A percentile compares a stretch with the other conserved stretches of the same genome.
Evolutionary conservation across 2,329 filamentous ascomycete species (phyloP).

Genomic region (Aspergillus quadrilineatus): DNA sequence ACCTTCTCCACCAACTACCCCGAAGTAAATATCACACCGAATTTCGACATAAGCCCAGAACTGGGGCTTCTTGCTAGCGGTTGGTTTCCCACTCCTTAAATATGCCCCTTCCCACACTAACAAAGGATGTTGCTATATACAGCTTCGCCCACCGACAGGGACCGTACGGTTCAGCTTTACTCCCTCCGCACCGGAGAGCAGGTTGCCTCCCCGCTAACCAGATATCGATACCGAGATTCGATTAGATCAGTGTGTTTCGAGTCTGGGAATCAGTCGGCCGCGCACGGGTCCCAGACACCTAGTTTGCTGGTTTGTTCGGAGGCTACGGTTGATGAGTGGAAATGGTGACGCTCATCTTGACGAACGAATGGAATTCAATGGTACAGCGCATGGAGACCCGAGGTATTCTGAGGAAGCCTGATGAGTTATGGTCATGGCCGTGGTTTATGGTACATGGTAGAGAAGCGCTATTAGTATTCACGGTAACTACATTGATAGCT

Average conservation of each 20-base stretch:
- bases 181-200: slow-evolving; percentile 39
- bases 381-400: neutral
- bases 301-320: slow-evolving; percentile 36
- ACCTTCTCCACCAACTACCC: slow-evolving; percentile 35
- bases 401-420: neutral
- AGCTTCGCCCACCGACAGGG: slow-evolving; percentile 29
- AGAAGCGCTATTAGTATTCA: neutral
- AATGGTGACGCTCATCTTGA: slow-evolving; percentile 26
- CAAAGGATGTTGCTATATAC: too few species aligned
- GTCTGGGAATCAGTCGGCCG: slow-evolving; percentile 20
- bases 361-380: neutral
- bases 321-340: slow-evolving; percentile 39
- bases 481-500: neutral
- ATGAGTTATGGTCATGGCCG: neutral
- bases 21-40: slow-evolving; percentile 21
- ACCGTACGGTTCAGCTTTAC: slow-evolving; percentile 37
- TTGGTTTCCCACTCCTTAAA: too few species aligned
- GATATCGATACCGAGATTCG: slow-evolving; percentile 24
- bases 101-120: too few species aligned
- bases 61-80: slow-evolving; percentile 39
- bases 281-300: slow-evolving; percentile 30
- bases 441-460: neutral
- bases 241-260: slow-evolving; percentile 39
- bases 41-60: slow-evolving; percentile 40
- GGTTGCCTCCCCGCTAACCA: slow-evolving; percentile 29